Evolutionary conservation across 2,329 filamentous ascomycete genomes (phyloP).

Genomic region (Scortechinia acanthostroma): DNA sequence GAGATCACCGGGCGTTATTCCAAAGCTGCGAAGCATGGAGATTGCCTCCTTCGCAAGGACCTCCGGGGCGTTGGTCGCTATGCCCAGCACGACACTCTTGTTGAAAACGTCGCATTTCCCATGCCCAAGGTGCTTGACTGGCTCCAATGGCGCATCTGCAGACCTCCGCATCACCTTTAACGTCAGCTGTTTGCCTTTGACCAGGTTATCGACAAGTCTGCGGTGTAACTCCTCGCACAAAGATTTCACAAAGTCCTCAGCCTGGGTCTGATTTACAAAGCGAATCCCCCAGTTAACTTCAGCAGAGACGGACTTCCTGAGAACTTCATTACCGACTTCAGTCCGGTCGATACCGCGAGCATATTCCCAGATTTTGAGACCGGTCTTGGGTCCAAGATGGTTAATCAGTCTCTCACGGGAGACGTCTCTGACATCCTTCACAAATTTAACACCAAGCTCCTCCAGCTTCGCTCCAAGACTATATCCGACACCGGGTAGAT

Average conservation of each 20-base stretch:
- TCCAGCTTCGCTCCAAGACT: slow-evolving; percentile 83
- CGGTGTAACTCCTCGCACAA: slow-evolving; percentile 79
- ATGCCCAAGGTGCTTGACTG: slow-evolving; percentile 87
- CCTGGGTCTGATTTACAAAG: slow-evolving; percentile 85
- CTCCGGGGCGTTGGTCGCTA: slow-evolving; percentile 72
- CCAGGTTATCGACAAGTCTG: slow-evolving; percentile 72
- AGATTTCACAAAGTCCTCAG: slow-evolving; percentile 82
- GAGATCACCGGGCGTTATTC: slow-evolving; percentile 84
- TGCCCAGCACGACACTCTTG: slow-evolving; percentile 75
- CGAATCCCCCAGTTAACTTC: slow-evolving; percentile 98
- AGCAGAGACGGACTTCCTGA: slow-evolving; percentile 89
- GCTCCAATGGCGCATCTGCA: slow-evolving; percentile 79
- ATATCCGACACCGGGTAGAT: slow-evolving; percentile 84
- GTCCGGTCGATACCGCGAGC: slow-evolving; percentile 77
- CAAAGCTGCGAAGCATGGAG: slow-evolving; percentile 74
- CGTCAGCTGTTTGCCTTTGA: slow-evolving; percentile 81
- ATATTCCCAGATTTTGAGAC: slow-evolving; percentile 84
- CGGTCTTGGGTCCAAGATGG: slow-evolving; percentile 81
- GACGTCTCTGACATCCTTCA: slow-evolving; percentile 74
- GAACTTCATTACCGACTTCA: slow-evolving; percentile 78
- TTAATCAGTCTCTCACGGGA: slow-evolving; percentile 70
- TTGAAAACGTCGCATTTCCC: slow-evolving; percentile 92
- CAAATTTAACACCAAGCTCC: slow-evolving; percentile 73
- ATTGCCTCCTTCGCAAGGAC: slow-evolving; percentile 74
- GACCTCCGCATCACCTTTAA: slow-evolving; percentile 92